phyloP scores from a whole-genome alignment of 345 rosid genomes.

The Populus deltoides region DNA sequence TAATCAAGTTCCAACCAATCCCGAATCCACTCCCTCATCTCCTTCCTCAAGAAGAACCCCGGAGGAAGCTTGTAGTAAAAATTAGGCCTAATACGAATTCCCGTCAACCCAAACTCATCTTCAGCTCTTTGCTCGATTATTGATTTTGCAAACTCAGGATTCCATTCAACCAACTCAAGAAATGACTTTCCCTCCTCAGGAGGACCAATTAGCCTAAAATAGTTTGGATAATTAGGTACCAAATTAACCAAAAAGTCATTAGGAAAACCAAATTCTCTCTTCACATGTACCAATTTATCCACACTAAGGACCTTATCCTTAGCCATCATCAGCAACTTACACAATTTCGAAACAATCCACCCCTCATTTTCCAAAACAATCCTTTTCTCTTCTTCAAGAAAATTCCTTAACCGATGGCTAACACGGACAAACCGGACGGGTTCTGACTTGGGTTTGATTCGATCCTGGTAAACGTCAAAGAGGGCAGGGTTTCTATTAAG shows the following conservation, averaged over 20 bases:
- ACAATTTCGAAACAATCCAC: slow-evolving; percentile 64
- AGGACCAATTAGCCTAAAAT: slow-evolving; percentile 52
- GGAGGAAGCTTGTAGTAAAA: slow-evolving; percentile 60
- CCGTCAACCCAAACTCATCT: slow-evolving; percentile 46
- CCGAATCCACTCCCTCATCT: slow-evolving; percentile 93
- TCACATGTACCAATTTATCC: slow-evolving; percentile 71
- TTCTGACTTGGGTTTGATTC: slow-evolving; percentile 61
- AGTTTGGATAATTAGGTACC: slow-evolving; percentile 61
- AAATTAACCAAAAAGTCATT: slow-evolving; percentile 62
- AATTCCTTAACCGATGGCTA: slow-evolving; percentile 45
- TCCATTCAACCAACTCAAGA: slow-evolving; percentile 64
- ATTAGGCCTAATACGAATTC: slow-evolving; percentile 63
- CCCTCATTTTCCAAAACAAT: slow-evolving; percentile 46
- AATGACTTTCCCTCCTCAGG: slow-evolving; percentile 62
- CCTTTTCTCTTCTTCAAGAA: slow-evolving; percentile 65
- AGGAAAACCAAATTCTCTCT: slow-evolving; percentile 88
- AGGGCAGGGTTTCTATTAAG: slow-evolving; percentile 52
- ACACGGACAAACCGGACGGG: slow-evolving; percentile 56
- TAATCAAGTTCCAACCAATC: slow-evolving; percentile 89
- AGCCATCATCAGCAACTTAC: slow-evolving; percentile 84
- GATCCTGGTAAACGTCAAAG: slow-evolving; percentile 57
- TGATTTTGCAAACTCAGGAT: slow-evolving; percentile 63
- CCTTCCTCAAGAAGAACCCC: slow-evolving; percentile 69
- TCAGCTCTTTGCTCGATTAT: slow-evolving; percentile 58
- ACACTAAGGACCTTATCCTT: slow-evolving; percentile 53